Evolutionary conservation across 805 yeast species (phyloP).

Genomic region (Grigorovia humatica): DNA sequence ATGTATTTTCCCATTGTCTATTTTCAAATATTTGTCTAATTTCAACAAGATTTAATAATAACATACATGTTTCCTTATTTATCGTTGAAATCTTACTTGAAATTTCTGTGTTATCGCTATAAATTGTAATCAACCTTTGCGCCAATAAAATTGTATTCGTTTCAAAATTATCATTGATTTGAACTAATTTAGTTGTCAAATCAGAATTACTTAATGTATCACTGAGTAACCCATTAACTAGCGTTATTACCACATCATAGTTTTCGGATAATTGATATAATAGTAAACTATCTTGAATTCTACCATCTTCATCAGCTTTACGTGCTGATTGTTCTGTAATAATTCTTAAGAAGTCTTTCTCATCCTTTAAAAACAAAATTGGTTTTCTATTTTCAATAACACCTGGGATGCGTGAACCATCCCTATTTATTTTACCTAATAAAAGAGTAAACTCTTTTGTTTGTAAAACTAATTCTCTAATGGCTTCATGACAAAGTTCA

Average conservation of each 20-base stretch:
- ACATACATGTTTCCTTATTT: conserved; percentile 54
- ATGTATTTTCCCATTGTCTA: conserved; percentile 48
- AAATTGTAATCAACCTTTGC: conserved; percentile 24
- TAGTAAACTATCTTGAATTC: conserved; percentile 72
- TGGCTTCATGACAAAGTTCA: conserved; percentile 59
- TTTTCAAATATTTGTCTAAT: conserved; percentile 51
- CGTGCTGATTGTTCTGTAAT: conserved; percentile 80
- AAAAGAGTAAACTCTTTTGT: conserved; percentile 75
- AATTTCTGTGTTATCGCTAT: conserved; percentile 42
- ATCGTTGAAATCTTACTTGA: conserved; percentile 42
- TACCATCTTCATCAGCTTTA: conserved; percentile 85
- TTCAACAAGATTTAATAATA: conserved; percentile 54
- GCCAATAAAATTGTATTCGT: conserved; percentile 33
- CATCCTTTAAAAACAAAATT: conserved; percentile 47
- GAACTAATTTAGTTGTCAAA: conserved; percentile 40
- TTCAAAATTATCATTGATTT: conserved; percentile 32
- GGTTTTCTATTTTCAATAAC: conserved; percentile 68
- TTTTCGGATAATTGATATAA: conserved; percentile 85
- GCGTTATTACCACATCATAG: conserved; percentile 64
- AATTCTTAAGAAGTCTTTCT: conserved; percentile 49
- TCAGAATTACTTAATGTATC: conserved; percentile 67
- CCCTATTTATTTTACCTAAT: conserved; percentile 71
- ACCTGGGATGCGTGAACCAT: conserved; percentile 75
- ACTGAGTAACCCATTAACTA: conserved; percentile 68
- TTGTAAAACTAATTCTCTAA: conserved; percentile 74